These are phyloP conservation scores for Globisporangium paddicum DNA, from an alignment of 352 stramenopile genomes.

Conservation along the genomic window DNA sequence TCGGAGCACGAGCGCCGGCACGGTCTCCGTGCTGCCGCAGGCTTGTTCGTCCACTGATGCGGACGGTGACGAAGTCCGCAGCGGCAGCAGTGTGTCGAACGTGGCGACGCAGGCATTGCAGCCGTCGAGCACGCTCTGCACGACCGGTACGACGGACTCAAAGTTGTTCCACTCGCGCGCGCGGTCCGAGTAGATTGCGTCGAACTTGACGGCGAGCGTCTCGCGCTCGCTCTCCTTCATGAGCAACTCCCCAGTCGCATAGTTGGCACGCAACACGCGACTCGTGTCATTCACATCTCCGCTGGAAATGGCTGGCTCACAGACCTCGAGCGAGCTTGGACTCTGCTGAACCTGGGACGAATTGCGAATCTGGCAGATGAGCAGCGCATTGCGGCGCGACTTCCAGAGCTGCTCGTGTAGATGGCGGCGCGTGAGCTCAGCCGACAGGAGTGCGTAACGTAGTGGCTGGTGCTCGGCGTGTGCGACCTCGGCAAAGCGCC, in stretches of 20 bases:
- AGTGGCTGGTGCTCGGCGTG: slow-evolving; percentile 53
- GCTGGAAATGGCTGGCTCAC: background rate
- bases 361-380: slow-evolving; percentile 69
- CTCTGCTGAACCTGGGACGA: background rate
- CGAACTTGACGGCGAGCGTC: slow-evolving; percentile 43
- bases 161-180: slow-evolving; percentile 50
- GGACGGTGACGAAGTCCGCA: slow-evolving; percentile 20
- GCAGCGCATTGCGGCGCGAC: slow-evolving; percentile 40
- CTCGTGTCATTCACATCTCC: background rate
- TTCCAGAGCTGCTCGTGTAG: slow-evolving; percentile 73
- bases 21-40: slow-evolving; percentile 12
- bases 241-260: slow-evolving; percentile 49
- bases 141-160: slow-evolving; percentile 51
- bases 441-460: slow-evolving; percentile 28
- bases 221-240: slow-evolving; percentile 27
- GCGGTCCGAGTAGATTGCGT: slow-evolving; percentile 61
- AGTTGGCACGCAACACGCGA: slow-evolving; percentile 42
- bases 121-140: slow-evolving; percentile 66
- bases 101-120: slow-evolving; percentile 64
- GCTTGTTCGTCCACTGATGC: background rate
- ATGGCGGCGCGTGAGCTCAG: slow-evolving; percentile 47
- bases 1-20: slow-evolving; percentile 37
- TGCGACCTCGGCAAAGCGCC: slow-evolving; percentile 39
- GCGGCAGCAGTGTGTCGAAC: slow-evolving; percentile 33
- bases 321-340: too few relatives aligned